These are phyloP conservation scores for Telopea speciosissima DNA, from an alignment of 177 flowering plant genomes.

Conservation along the genomic window DNA sequence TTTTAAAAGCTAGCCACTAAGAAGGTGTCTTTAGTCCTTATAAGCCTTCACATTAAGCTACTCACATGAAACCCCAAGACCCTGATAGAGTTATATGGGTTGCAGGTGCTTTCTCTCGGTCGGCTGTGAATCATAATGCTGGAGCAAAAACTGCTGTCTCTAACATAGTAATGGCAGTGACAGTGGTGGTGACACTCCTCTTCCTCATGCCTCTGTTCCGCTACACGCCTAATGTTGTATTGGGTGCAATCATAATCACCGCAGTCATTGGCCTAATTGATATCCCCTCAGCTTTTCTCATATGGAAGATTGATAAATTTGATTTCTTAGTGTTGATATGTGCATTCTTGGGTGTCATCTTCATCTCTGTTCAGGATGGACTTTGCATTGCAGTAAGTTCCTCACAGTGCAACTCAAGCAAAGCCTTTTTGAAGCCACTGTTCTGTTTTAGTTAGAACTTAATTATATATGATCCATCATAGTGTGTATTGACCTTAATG, in stretches of 20 bases:
- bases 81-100: background rate
- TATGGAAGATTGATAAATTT: slow-evolving; percentile 78
- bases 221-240: slow-evolving; percentile 80
- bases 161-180: slow-evolving; percentile 81
- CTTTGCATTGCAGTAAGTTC: slow-evolving; percentile 54
- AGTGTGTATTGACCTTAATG: background rate
- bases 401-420: background rate
- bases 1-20: too few species aligned
- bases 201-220: slow-evolving; percentile 92
- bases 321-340: slow-evolving; percentile 61
- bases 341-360: slow-evolving; percentile 78
- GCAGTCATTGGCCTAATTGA: slow-evolving; percentile 89
- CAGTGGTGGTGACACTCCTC: slow-evolving; percentile 84
- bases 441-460: too few species aligned
- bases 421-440: too few species aligned
- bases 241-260: slow-evolving; percentile 79
- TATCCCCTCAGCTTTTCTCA: slow-evolving; percentile 52
- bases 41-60: too few species aligned
- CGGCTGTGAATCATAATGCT: slow-evolving; percentile 89
- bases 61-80: too few species aligned
- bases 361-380: slow-evolving; percentile 73
- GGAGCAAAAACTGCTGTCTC: slow-evolving; percentile 87
- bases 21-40: too few species aligned
- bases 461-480: background rate
- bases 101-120: slow-evolving; percentile 83